A percentile compares a stretch with the other conserved stretches of the same genome.
Evolutionary conservation across 164 flowering plant genomes (phyloP).

Genomic region (Macadamia integrifolia): DNA sequence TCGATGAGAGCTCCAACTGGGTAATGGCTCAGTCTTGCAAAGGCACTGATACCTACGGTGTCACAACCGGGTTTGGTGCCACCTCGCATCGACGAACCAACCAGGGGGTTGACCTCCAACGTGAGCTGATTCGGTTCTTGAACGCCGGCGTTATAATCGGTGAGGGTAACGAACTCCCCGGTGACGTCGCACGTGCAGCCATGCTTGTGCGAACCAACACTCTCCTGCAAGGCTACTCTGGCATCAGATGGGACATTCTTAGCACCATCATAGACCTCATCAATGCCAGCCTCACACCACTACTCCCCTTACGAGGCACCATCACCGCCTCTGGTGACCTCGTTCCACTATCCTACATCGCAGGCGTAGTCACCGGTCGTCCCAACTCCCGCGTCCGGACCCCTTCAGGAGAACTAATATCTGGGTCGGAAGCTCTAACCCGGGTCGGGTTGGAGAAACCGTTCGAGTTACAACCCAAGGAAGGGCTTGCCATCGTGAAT

Average conservation of each 20-base stretch:
- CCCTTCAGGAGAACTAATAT: slow-evolving; percentile 14
- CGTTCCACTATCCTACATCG: slow-evolving; percentile 36
- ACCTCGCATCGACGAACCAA: slow-evolving; percentile 34
- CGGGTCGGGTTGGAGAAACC: slow-evolving; percentile 17
- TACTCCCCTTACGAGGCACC: slow-evolving; percentile 29
- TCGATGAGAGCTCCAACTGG: slow-evolving; percentile 32
- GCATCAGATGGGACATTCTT: slow-evolving; percentile 34
- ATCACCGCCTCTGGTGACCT: slow-evolving; percentile 41
- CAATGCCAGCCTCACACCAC: slow-evolving; percentile 23
- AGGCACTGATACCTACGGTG: slow-evolving; percentile 38
- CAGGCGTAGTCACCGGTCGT: slow-evolving; percentile 28
- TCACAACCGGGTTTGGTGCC: slow-evolving; percentile 40
- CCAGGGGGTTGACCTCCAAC: slow-evolving; percentile 31
- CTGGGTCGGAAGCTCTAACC: slow-evolving; percentile 21
- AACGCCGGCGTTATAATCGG: slow-evolving; percentile 34
- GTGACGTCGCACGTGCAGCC: slow-evolving; percentile 27
- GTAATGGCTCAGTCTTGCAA: slow-evolving; percentile 23
- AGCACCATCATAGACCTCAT: slow-evolving; percentile 22
- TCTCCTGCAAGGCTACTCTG: slow-evolving; percentile 37
- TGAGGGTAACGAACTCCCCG: slow-evolving; percentile 22
- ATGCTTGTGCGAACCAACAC: slow-evolving; percentile 39
- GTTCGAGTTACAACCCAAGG: slow-evolving; percentile 26
- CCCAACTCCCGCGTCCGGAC: slow-evolving; percentile 20
- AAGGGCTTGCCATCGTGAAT: slow-evolving; percentile 24
- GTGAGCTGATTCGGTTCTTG: slow-evolving; percentile 35